phyloP scores from a whole-genome alignment of 2,329 filamentous ascomycete species.

The Pestalotiopsis sp. region DNA sequence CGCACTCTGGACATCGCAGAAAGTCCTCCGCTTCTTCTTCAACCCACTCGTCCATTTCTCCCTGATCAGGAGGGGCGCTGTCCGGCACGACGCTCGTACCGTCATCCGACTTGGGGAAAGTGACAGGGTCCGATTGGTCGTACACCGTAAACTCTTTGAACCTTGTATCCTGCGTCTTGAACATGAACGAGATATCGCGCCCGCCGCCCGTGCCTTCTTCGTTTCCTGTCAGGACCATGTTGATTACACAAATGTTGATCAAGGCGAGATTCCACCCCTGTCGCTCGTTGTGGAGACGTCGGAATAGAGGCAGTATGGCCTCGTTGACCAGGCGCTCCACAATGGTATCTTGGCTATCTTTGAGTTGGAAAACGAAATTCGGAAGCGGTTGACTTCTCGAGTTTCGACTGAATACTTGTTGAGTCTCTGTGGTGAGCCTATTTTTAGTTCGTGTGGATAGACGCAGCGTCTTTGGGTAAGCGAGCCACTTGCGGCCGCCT shows the following conservation, averaged over 20 bases:
- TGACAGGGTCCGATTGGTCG: constrained; percentile 31
- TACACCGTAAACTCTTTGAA: constrained; percentile 68
- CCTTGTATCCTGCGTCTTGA: constrained; percentile 71
- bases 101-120: not conserved
- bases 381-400: constrained; percentile 79
- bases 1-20: not conserved
- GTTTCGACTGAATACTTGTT: constrained; percentile 63
- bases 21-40: constrained; percentile 4
- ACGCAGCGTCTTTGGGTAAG: constrained; percentile 79
- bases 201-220: constrained; percentile 54
- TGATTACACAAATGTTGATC: constrained; percentile 85
- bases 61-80: not conserved
- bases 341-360: constrained; percentile 58
- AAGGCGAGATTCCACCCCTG: constrained; percentile 79
- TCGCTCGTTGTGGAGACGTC: constrained; percentile 70
- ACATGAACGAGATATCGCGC: constrained; percentile 82
- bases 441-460: constrained; percentile 72
- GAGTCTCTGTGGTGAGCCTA: constrained; percentile 41
- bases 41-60: constrained; percentile 2
- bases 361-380: constrained; percentile 70
- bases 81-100: not conserved
- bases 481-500: constrained; percentile 62
- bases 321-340: constrained; percentile 73
- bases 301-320: constrained; percentile 71
- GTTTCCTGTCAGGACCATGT: constrained; percentile 69